phyloP scores from a whole-genome alignment of 306 rosid species.

The Cicer chorassanicum region DNA sequence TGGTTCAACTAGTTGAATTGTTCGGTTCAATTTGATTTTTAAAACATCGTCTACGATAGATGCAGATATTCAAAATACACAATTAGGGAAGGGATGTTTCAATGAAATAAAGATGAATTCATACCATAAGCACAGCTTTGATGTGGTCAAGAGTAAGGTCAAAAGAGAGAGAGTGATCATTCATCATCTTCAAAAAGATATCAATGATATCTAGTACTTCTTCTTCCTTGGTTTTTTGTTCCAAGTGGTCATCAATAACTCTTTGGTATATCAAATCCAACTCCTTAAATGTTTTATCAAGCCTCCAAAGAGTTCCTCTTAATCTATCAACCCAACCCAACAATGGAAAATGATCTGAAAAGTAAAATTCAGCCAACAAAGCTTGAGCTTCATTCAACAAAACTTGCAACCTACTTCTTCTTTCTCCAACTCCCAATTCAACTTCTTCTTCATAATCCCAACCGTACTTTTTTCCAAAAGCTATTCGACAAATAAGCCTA shows the following conservation, averaged over 20 bases:
- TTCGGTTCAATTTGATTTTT: too few species aligned
- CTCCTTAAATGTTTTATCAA: constrained; percentile 46
- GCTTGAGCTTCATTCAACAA: constrained; percentile 50
- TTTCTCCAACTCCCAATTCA: constrained; percentile 1
- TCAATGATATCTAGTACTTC: constrained; percentile 41
- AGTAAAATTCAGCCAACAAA: constrained; percentile 41
- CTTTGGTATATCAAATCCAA: constrained; percentile 54
- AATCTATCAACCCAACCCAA: constrained; percentile 63
- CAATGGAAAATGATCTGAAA: constrained; percentile 51
- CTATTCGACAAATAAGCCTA: constrained; percentile 49
- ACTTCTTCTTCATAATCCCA: constrained; percentile 28
- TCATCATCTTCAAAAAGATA: constrained; percentile 39
- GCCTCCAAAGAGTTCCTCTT: constrained; percentile 36
- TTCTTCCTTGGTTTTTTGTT: constrained; percentile 4
- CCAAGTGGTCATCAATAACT: constrained; percentile 48
- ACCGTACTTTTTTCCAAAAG: constrained; percentile 52
- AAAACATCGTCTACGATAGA: too few species aligned
- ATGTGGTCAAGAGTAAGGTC: constrained; percentile 48
- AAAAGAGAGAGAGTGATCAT: constrained; percentile 30
- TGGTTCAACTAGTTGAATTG: too few species aligned
- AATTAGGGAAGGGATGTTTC: neutral
- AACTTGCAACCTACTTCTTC: constrained; percentile 44
- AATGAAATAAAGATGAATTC: neutral
- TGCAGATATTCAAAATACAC: too few species aligned
- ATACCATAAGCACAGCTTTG: constrained; percentile 53